A percentile compares a stretch with the other conserved stretches of the same genome.
These are phyloP conservation scores for Russula dissimulans DNA, from an alignment of 768 basidiomycete genomes.

Conservation along the genomic window DNA sequence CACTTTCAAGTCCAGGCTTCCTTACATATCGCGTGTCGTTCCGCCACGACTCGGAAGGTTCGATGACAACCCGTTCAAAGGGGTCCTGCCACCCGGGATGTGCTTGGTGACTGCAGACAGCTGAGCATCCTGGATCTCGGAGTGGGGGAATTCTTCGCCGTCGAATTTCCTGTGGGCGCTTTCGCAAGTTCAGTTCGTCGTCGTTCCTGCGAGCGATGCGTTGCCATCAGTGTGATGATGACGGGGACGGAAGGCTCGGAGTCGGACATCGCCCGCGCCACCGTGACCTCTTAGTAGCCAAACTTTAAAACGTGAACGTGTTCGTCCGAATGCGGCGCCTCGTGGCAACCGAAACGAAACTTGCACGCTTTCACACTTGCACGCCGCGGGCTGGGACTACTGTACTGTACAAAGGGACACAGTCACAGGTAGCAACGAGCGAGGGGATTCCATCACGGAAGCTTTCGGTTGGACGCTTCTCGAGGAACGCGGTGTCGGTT, in stretches of 20 bases:
- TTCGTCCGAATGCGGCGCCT: background rate
- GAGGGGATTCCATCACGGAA: background rate
- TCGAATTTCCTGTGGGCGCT: background rate
- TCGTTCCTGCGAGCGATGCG: background rate
- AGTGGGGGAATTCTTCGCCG: background rate
- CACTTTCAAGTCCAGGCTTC: background rate
- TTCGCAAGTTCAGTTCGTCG: too few relatives aligned
- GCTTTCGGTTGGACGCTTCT: background rate
- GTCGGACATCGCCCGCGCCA: background rate
- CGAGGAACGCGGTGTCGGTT: background rate
- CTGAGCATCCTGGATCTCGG: background rate
- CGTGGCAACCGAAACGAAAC: background rate
- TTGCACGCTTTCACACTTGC: background rate
- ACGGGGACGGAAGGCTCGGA: too few relatives aligned
- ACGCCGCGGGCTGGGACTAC: background rate
- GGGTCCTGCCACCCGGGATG: too few relatives aligned
- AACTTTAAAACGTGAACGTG: background rate
- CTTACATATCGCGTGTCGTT: too few relatives aligned
- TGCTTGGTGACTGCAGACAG: too few relatives aligned
- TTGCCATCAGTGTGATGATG: background rate
- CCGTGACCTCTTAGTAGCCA: background rate
- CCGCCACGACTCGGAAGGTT: too few relatives aligned
- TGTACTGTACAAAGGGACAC: too few relatives aligned
- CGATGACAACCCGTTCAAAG: too few relatives aligned
- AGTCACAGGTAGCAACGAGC: too few relatives aligned